These are phyloP conservation scores for Warburgia ugandensis DNA, from an alignment of 164 flowering plant genomes.

Conservation along the genomic window DNA sequence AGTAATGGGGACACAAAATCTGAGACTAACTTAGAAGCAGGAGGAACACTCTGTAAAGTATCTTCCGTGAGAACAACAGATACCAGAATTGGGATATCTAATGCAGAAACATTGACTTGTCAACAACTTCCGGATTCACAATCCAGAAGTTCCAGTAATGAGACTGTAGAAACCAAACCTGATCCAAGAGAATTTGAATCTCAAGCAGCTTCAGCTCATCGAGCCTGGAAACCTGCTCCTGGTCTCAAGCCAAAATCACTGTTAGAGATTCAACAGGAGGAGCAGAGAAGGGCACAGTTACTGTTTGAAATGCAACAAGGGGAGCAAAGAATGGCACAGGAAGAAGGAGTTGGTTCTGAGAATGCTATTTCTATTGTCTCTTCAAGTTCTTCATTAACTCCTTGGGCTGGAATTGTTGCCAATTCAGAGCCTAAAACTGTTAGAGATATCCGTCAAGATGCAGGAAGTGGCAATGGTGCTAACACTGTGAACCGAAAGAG, in stretches of 20 bases:
- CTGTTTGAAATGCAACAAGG: background rate
- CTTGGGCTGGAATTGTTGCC: slow-evolving; percentile 72
- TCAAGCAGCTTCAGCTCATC: slow-evolving; percentile 29
- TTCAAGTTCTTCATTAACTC: slow-evolving; percentile 25
- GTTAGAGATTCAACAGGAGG: slow-evolving; percentile 91
- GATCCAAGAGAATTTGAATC: slow-evolving; percentile 24
- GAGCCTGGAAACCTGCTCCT: slow-evolving; percentile 94
- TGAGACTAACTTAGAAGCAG: slow-evolving; percentile 12
- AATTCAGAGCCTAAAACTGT: slow-evolving; percentile 41
- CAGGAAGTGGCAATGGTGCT: slow-evolving; percentile 23
- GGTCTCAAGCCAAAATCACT: slow-evolving; percentile 81
- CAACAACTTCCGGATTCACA: slow-evolving; percentile 13
- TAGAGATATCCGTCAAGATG: slow-evolving; percentile 32
- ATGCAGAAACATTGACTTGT: slow-evolving; percentile 17
- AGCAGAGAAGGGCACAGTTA: slow-evolving; percentile 43
- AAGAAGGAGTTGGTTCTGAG: slow-evolving; percentile 40
- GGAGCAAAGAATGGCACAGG: slow-evolving; percentile 13
- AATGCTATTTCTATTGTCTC: slow-evolving; percentile 27
- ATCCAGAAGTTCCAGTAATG: slow-evolving; percentile 4
- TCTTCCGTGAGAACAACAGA: slow-evolving; percentile 16
- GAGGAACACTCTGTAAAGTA: slow-evolving; percentile 16
- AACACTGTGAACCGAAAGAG: slow-evolving; percentile 22
- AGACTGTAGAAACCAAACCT: slow-evolving; percentile 19
- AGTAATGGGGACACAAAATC: slow-evolving; percentile 13
- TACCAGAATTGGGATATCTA: slow-evolving; percentile 13